A percentile compares a stretch with the other conserved stretches of the same genome.
These are phyloP conservation scores for Calvatia gigantea DNA, from an alignment of 768 basidiomycete species.

Conservation along the genomic window DNA sequence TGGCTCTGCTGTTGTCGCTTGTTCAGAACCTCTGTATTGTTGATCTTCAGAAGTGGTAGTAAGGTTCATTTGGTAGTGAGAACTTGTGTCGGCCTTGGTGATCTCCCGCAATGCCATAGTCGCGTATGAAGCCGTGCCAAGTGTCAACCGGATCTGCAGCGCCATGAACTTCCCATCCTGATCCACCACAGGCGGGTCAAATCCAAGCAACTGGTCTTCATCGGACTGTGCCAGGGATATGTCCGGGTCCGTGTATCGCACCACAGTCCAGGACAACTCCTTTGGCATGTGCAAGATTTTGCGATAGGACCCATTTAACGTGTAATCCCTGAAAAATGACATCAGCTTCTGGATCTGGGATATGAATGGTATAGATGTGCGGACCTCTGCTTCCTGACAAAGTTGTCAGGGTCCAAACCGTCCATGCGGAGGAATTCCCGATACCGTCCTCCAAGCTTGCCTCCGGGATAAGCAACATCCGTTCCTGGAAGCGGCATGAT, in stretches of 20 bases:
- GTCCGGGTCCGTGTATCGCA: conserved; percentile 92
- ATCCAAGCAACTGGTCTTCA: conserved; percentile 85
- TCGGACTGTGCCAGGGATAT: conserved; percentile 91
- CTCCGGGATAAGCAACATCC: conserved; percentile 90
- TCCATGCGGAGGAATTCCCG: conserved; percentile 77
- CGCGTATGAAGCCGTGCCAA: conserved; percentile 92
- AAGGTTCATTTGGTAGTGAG: conserved; percentile 81
- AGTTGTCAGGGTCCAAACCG: conserved; percentile 88
- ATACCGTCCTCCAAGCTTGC: conserved; percentile 83
- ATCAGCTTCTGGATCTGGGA: conserved; percentile 5
- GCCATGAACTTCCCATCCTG: conserved; percentile 84
- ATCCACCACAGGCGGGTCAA: conserved; percentile 63
- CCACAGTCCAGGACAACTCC: conserved; percentile 74
- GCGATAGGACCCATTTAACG: conserved; percentile 89
- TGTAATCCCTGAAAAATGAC: conserved; percentile 69
- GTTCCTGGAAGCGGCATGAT: conserved; percentile 97
- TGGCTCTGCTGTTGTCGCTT: conserved; percentile 28
- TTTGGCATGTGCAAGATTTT: conserved; percentile 85
- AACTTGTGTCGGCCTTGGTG: conserved; percentile 93
- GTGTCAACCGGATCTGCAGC: conserved; percentile 77
- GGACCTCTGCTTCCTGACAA: conserved; percentile 86
- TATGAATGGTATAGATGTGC: conserved; percentile 18
- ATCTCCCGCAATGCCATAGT: conserved; percentile 97
- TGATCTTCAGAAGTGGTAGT: conserved; percentile 82
- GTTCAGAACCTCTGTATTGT: conserved; percentile 60